Conservation (phyloP, 169 alveolate genomes). For the Eimeria tenella region DNA sequence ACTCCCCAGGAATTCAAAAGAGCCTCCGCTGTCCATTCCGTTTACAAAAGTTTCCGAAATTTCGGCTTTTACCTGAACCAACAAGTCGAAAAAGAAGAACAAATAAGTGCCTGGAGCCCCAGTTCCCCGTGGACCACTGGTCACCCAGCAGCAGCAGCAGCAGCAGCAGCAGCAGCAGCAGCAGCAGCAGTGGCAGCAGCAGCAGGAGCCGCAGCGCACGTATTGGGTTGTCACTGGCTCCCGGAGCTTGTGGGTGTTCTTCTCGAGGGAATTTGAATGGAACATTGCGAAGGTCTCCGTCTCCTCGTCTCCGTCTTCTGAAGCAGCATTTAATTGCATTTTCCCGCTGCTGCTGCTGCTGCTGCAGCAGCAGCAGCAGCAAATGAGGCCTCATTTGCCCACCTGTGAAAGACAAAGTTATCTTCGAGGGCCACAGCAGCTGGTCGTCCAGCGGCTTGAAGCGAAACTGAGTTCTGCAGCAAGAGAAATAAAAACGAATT, state of each 20-base stretch:
- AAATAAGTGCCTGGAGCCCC: too few species aligned
- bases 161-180: too few species aligned
- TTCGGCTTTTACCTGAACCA: conserved; percentile 62
- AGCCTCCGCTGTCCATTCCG: conserved; percentile 79
- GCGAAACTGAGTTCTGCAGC: conserved; percentile 81
- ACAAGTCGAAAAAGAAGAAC: neutral
- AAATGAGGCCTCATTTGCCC: neutral
- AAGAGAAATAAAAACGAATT: too few species aligned
- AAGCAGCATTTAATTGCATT: too few species aligned
- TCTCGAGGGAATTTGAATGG: conserved; percentile 67
- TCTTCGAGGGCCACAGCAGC: conserved; percentile 78
- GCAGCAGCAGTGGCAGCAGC: too few species aligned
- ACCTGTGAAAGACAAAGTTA: conserved; percentile 73
- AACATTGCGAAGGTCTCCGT: conserved; percentile 49
- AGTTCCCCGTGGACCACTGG: too few species aligned
- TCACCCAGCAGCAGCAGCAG: too few species aligned
- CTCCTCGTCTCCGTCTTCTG: conserved; percentile 70
- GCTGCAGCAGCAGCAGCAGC: too few species aligned
- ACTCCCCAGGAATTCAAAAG: conserved; percentile 75
- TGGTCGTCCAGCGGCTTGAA: conserved; percentile 80
- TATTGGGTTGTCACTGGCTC: conserved; percentile 55
- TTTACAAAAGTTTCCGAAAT: conserved; percentile 77
- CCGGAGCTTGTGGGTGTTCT: conserved; percentile 48
- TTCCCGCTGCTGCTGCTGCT: neutral
- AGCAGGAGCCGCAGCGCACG: too few species aligned